Percentiles rank a stretch among this genome's conserved stretches.
These are phyloP conservation scores for Acanthamoeba castellanii DNA, from an alignment of 208 protist species.

Conservation along the genomic window DNA sequence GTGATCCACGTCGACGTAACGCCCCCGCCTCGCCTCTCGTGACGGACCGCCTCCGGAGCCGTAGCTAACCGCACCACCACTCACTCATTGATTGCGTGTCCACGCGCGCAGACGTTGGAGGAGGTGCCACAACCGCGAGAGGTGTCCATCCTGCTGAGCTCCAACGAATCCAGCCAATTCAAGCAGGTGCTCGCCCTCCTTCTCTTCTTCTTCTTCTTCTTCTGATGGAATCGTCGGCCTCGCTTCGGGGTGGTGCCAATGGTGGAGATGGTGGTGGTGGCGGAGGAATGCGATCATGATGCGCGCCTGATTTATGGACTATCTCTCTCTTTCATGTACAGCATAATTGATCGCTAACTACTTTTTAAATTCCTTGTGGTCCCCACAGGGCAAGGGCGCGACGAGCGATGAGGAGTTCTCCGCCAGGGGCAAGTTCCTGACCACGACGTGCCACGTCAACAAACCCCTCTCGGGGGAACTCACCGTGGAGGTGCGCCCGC, in stretches of 20 bases:
- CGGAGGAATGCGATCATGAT: no score
- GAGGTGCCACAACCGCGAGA: neutral
- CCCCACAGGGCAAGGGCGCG: neutral
- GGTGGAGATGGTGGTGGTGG: no score
- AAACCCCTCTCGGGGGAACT: constrained; percentile 38
- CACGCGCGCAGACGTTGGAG: neutral
- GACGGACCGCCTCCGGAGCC: no score
- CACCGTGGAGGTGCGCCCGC: neutral
- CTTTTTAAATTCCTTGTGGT: no score
- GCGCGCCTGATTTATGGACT: no score
- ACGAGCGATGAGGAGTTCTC: neutral
- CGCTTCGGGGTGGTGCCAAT: no score
- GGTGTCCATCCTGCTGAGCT: neutral
- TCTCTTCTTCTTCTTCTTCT: neutral
- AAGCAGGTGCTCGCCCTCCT: neutral
- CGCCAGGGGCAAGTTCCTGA: neutral
- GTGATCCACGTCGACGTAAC: neutral
- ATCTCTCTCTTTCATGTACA: no score
- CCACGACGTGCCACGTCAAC: constrained; percentile 9
- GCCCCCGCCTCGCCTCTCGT: no score
- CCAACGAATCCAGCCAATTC: neutral
- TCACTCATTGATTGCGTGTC: neutral
- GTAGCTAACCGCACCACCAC: no score
- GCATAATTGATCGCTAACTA: no score
- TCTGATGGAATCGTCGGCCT: no score